Evolutionary conservation across 1,139 yeast species (phyloP), one percentile per base, ranked within the genome.

Genomic region (Candida gigantensis): DNA sequence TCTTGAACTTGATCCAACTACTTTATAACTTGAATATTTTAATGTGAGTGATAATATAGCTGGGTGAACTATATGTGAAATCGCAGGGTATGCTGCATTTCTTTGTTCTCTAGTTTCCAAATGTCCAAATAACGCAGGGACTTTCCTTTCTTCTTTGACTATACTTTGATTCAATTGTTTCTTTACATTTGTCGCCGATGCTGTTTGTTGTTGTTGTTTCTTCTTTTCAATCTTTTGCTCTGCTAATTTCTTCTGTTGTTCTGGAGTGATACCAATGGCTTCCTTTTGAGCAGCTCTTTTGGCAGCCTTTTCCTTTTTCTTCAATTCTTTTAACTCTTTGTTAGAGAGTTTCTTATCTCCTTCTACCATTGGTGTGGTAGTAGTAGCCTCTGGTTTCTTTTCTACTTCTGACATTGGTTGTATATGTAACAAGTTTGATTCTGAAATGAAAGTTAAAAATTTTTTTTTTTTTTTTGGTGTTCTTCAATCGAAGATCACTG

Each of bases 1-100:
- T 49, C 99, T 76, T 19, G 87, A 82, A 10, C 81, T 85, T 0
- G 97, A 88, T 0, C 99, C 99, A 15, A 90, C 95, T 31, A 90
- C 78, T 47, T 82, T 79, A 58, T 88, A 90, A 31, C 88, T 81
- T 8, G 96, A 84, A 49, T 83, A 81, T 51, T 86, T 85, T 47
- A 88, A 77, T 1, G 96, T 84, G 44, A 94, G 69, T 14, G 89
- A 72, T 35, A 89, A 68, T 30, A 92, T 81, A 1, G 87, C 79
- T 1, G 97, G 97, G 60, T 94, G 98, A 14, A 92, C 88, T 36
- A 86, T 79, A 44, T 81, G 79, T 4, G 82, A 76, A 15, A 79
- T 72, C 5, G 78, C 63, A 2, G 81, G 79, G 6, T 81, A 74
- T 18, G 34, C 12, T 2, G 84, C 84, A 46, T 81, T 81, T 59